Evolutionary conservation across 176 grass and related monocot species (phyloP), one percentile per base, ranked within the genome.

Genomic region (Eragrostis nindensis): DNA sequence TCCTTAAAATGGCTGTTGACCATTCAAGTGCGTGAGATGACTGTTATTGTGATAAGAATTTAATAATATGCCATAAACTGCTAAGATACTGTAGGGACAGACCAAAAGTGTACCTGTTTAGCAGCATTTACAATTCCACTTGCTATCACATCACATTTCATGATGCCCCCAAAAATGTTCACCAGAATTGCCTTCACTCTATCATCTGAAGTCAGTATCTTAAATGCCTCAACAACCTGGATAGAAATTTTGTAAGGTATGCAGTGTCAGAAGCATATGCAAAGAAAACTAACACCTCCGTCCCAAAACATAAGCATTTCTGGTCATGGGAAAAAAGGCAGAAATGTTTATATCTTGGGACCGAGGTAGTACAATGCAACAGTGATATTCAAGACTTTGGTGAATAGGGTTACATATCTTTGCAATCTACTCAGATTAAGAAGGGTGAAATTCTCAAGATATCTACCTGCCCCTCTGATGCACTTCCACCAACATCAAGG

Each of bases 151-250:
- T 99, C 97, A 83, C 97, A 99, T 79, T 99, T 99, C 97, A 99
- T 92, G 70, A 96, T 99, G 59, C 97, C 97, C 38, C 93, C 97
- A 93, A 99, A 99, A 84, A 99, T 99, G 82, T 99, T 96, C 54
- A 99, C 97, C 66, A 99, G 77, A 92, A 99, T 99, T 75, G 97
- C 97, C 89, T 99, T 99, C 64, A 99, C 97, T 90, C 91, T 96
- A 72, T 99, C 91, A 80, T 96, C 97, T 71, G 97, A 93, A 75
- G 97, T 99, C 82, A 99, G 82, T 80, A 99, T 96, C 78, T 99
- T 99, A 76, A 99, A 99, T 74, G 97, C 97, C 87, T 99, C 97
- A 63, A 99, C 97, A 80, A 99, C 97, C 97, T 96, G 78, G 79
- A 77, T 11, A 88, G 36, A 83, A 84, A 26, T 65, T 69, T 62